A percentile compares a stretch with the other conserved stretches of the same genome.
Evolutionary conservation across 2,329 filamentous ascomycete genomes (phyloP).

Genomic region (Sarocladium kiliense): DNA sequence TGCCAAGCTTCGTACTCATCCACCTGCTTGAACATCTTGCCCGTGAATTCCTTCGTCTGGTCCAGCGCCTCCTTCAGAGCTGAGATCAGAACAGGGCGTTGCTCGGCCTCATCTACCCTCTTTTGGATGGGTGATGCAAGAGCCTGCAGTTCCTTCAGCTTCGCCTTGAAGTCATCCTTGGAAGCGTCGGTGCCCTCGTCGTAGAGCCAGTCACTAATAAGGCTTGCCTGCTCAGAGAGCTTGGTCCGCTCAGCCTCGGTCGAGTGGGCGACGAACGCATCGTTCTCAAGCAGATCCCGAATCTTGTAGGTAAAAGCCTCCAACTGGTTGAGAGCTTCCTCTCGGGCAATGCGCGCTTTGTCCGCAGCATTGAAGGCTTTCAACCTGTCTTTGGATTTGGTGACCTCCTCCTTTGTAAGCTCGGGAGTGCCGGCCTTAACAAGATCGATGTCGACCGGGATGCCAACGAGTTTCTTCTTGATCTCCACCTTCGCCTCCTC

Average conservation of each 20-base stretch:
- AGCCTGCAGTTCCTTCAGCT: slow-evolving; percentile 70
- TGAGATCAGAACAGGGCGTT: slow-evolving; percentile 66
- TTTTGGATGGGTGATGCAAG: slow-evolving; percentile 73
- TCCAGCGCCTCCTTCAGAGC: slow-evolving; percentile 65
- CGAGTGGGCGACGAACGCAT: slow-evolving; percentile 66
- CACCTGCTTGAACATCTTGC: slow-evolving; percentile 66
- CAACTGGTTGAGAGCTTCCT: slow-evolving; percentile 88
- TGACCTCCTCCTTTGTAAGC: slow-evolving; percentile 43
- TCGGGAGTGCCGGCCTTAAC: slow-evolving; percentile 45
- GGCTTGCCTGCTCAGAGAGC: slow-evolving; percentile 64
- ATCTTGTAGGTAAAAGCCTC: slow-evolving; percentile 89
- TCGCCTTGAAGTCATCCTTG: slow-evolving; percentile 68
- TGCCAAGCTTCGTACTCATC: slow-evolving; percentile 59
- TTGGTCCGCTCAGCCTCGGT: slow-evolving; percentile 60
- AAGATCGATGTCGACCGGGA: slow-evolving; percentile 45
- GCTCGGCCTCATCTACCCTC: slow-evolving; percentile 65
- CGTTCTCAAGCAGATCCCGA: slow-evolving; percentile 74
- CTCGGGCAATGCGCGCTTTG: slow-evolving; percentile 65
- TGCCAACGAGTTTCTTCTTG: slow-evolving; percentile 53
- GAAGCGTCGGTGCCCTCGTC: slow-evolving; percentile 74
- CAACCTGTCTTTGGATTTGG: slow-evolving; percentile 62
- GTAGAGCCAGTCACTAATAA: slow-evolving; percentile 85
- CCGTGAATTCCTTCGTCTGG: slow-evolving; percentile 65
- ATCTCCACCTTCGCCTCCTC: slow-evolving; percentile 44
- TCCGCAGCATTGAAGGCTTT: slow-evolving; percentile 84